Percentiles rank a stretch among this genome's conserved stretches.
Evolutionary conservation across 805 yeast species (phyloP).

Genomic region (Wickerhamomyces rabaulensis): DNA sequence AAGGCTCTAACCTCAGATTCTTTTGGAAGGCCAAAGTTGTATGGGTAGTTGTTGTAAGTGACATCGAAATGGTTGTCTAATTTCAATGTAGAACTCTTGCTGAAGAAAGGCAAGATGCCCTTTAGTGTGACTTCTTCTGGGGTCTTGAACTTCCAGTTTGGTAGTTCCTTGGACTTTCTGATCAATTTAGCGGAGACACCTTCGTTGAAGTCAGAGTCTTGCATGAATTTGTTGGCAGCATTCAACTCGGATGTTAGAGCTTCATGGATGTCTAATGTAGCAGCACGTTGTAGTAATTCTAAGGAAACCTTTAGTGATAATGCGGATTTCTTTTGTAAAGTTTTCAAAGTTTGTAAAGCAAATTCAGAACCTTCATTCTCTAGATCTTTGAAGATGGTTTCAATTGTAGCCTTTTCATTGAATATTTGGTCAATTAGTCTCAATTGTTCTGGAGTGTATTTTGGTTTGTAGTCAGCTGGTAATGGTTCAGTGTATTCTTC

Average conservation of each 20-base stretch:
- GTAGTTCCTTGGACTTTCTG: slow-evolving; percentile 50
- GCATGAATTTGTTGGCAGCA: slow-evolving; percentile 73
- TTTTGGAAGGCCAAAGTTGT: slow-evolving; percentile 73
- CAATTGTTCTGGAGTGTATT: slow-evolving; percentile 50
- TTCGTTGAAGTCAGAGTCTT: slow-evolving; percentile 58
- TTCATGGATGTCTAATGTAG: slow-evolving; percentile 49
- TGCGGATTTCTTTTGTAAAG: slow-evolving; percentile 63
- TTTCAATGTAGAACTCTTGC: slow-evolving; percentile 24
- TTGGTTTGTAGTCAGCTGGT: slow-evolving; percentile 59
- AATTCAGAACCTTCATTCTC: slow-evolving; percentile 55
- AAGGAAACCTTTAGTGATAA: slow-evolving; percentile 72
- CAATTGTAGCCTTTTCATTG: slow-evolving; percentile 38
- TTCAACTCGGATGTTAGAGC: slow-evolving; percentile 70
- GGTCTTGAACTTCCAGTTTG: slow-evolving; percentile 45
- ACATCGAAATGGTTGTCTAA: slow-evolving; percentile 25
- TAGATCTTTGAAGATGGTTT: slow-evolving; percentile 43
- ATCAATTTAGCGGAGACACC: slow-evolving; percentile 62
- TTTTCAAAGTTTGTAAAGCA: slow-evolving; percentile 52
- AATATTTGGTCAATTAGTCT: slow-evolving; percentile 67
- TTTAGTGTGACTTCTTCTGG: slow-evolving; percentile 30
- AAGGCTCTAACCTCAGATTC: slow-evolving; percentile 58
- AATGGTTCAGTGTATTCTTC: slow-evolving; percentile 72
- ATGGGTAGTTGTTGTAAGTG: slow-evolving; percentile 40
- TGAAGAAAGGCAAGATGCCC: slow-evolving; percentile 28
- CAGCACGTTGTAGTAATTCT: slow-evolving; percentile 60